Percentiles rank a stretch among this genome's conserved stretches.
phyloP scores from a whole-genome alignment of 192 early-diverging fungal genomes.

The Coemansia sp. region DNA sequence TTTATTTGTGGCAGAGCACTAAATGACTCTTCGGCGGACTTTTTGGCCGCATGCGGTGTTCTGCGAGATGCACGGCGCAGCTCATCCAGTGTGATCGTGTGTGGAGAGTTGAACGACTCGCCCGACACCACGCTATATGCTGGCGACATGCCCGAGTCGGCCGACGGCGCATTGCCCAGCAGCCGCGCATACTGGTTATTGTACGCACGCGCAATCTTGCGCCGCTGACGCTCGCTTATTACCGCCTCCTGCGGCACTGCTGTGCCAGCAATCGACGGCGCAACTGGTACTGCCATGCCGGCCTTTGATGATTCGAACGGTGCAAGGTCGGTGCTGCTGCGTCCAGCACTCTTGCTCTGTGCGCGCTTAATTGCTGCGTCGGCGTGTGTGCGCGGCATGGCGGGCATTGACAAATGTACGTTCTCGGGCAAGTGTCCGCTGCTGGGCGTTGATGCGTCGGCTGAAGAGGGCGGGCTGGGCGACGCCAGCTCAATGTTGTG shows the following conservation, averaged over 20 bases:
- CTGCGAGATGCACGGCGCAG: slow-evolving; percentile 37
- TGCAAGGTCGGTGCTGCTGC: slow-evolving; percentile 34
- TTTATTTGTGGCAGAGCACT: slow-evolving; percentile 34
- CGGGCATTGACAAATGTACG: slow-evolving; percentile 47
- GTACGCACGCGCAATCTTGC: slow-evolving; percentile 35
- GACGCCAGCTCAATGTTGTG: slow-evolving; percentile 37
- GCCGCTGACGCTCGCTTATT: slow-evolving; percentile 8
- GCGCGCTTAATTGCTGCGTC: slow-evolving; percentile 1
- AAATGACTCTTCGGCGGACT: background rate
- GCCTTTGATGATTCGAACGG: background rate
- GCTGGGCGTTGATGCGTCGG: slow-evolving; percentile 35
- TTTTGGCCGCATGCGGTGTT: slow-evolving; percentile 11
- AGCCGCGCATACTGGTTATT: slow-evolving; percentile 47
- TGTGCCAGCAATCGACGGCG: background rate
- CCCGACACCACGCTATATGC: slow-evolving; percentile 31
- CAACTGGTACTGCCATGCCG: slow-evolving; percentile 8
- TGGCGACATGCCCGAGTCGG: slow-evolving; percentile 22
- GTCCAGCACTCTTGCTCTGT: slow-evolving; percentile 36
- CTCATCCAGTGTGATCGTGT: slow-evolving; percentile 47
- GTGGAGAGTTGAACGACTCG: slow-evolving; percentile 48
- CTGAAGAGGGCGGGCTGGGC: slow-evolving; percentile 51
- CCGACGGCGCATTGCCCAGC: slow-evolving; percentile 24
- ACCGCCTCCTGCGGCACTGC: background rate
- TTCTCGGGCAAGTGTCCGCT: slow-evolving; percentile 44
- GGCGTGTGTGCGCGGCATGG: slow-evolving; percentile 11